Base-by-base conservation (phyloP, 495 filamentous ascomycete species). In the Trichoderma reesei region DNA sequence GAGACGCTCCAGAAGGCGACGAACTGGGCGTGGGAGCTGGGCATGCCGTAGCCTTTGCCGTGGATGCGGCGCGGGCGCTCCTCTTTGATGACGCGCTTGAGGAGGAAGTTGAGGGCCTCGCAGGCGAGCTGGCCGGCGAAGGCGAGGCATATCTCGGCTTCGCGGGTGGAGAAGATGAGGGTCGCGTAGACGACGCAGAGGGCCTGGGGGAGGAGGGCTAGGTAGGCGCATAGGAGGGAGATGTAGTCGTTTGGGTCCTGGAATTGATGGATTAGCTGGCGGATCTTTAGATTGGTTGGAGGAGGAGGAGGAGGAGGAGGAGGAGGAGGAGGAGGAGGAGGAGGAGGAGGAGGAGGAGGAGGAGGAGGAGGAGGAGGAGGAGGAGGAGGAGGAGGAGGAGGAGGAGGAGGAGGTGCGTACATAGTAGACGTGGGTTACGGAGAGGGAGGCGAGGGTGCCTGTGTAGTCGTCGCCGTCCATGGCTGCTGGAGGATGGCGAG, bases 21-120 rank as follows among this genome's bases (percentile, higher is more conserved):
- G 72, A 96, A 99, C 75, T 99, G 94, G 10, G 94, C 90, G 77
- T 99, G 94, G 34, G 91, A 96, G 56, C 88, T 92, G n/a, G 94
- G 94, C 94, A 99, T 99, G 67, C 94, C 94, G 70, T 98, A 99
- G 65, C 94, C 94, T 74, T 96, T 96, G 42, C 89, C 89, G 76
- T 89, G 88, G 89, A 77, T 71, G 65, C 87, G 85, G 62, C 80
- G 83, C 38, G 94, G 94, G 31, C 94, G 84, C 72, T 96, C 90
- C 72, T 97, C 90, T 67, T 92, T 93, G 70, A 99, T 92, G 31
- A 89, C 75, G 8, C 95, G 83, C 76, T 99, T 99, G 16, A 99
- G 79, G 3, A 78, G 74, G 76, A 93, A 96, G 73, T 99, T 99
- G 68, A 96, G 71, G n/a, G 83, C 92, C 74, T 99, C 95, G 79